These are phyloP conservation scores for Boletus reticuloceps DNA, from an alignment of 768 basidiomycete genomes.

Conservation along the genomic window DNA sequence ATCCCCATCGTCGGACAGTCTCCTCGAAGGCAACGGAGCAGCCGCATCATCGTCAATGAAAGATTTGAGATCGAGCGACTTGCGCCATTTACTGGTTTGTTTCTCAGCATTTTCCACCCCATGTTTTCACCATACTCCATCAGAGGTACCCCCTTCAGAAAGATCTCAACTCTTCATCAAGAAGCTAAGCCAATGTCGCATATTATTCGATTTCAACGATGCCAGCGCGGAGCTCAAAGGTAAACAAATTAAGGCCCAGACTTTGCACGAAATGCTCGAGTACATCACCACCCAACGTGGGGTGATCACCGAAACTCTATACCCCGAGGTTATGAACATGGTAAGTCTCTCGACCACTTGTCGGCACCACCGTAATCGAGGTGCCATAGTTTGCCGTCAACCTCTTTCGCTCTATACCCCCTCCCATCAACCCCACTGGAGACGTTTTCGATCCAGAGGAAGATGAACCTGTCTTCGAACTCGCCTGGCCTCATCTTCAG, in stretches of 20 bases:
- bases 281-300: slow-evolving; percentile 96
- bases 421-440: slow-evolving; percentile 96
- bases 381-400: slow-evolving; percentile 85
- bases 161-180: slow-evolving; percentile 88
- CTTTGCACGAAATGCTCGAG: slow-evolving; percentile 97
- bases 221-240: slow-evolving; percentile 93
- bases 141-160: slow-evolving; percentile 87
- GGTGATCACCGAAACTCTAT: slow-evolving; percentile 94
- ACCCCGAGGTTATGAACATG: slow-evolving; percentile 99
- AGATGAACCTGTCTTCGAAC: slow-evolving; percentile 97
- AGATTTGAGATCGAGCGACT: slow-evolving; percentile 95
- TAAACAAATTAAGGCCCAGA: slow-evolving; percentile 98
- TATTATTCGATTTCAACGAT: slow-evolving; percentile 98
- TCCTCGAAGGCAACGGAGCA: slow-evolving; percentile 95
- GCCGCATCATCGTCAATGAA: slow-evolving; percentile 93
- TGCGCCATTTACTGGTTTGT: slow-evolving; percentile 79
- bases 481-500: slow-evolving; percentile 99
- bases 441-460: slow-evolving; percentile 99
- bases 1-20: slow-evolving; percentile 96
- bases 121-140: not conserved
- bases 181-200: slow-evolving; percentile 94
- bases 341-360: slow-evolving; percentile 42
- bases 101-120: slow-evolving; percentile 4
- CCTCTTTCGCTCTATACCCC: slow-evolving; percentile 99
- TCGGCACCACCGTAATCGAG: not conserved